A percentile compares a stretch with the other conserved stretches of the same genome.
Conservation (phyloP, 1,284 basidiomycete genomes). For the Puccinia coronata region DNA sequence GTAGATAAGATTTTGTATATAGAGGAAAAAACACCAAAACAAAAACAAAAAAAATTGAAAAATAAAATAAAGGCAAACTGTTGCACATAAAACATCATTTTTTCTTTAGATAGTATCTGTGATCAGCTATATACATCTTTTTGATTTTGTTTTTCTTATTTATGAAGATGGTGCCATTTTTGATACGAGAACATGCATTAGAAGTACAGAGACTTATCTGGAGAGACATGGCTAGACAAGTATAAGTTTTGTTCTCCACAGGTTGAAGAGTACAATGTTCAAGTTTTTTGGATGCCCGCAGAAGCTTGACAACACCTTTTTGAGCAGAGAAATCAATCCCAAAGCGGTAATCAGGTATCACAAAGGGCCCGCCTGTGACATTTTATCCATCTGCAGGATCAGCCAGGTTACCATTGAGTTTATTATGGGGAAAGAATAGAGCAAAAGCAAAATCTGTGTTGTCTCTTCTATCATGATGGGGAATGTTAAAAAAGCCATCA, state of each 20-base stretch:
- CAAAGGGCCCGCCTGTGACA: background rate
- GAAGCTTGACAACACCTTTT: slow-evolving; percentile 15
- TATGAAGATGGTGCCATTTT: background rate
- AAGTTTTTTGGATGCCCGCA: background rate
- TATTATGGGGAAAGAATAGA: slow-evolving; percentile 21
- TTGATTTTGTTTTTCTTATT: background rate
- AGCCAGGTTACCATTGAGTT: background rate
- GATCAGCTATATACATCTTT: background rate
- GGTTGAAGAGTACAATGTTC: slow-evolving; percentile 15
- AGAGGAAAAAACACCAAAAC: too few relatives aligned
- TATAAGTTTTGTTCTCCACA: background rate
- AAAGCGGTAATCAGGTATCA: background rate
- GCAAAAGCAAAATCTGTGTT: slow-evolving; percentile 10
- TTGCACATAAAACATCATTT: background rate
- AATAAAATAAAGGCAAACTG: too few relatives aligned
- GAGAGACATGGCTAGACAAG: slow-evolving; percentile 16
- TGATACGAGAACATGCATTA: background rate
- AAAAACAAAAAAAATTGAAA: too few relatives aligned
- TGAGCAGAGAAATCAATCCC: slow-evolving; percentile 15
- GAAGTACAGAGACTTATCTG: slow-evolving; percentile 1
- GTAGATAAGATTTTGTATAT: too few relatives aligned
- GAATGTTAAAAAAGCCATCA: background rate
- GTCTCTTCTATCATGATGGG: background rate
- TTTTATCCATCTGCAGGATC: background rate
- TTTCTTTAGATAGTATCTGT: slow-evolving; percentile 14